Conservation (phyloP, 2,329 filamentous ascomycete genomes). For the Fusarium marasasianum region DNA sequence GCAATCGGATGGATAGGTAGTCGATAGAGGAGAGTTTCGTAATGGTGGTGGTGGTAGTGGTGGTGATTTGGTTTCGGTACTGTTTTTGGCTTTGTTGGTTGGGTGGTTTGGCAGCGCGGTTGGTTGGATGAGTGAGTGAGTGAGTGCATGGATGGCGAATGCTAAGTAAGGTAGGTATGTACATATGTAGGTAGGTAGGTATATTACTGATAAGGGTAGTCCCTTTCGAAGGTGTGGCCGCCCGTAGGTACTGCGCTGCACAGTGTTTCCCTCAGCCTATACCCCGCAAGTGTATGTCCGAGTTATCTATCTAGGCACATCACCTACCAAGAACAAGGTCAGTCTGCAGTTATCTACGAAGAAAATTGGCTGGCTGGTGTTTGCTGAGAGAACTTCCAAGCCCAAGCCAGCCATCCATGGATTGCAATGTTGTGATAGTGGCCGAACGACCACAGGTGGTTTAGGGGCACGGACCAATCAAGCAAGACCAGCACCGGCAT, state of each 20-base stretch:
- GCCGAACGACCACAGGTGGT: constrained; percentile 29
- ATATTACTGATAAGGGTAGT: constrained; percentile 36
- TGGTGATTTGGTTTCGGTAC: constrained; percentile 34
- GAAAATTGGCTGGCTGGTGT: constrained; percentile 6
- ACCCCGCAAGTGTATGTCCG: constrained; percentile 1
- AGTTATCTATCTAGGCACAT: neutral
- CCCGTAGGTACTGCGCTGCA: neutral
- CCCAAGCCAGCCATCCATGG: neutral
- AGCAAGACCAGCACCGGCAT: constrained; percentile 5
- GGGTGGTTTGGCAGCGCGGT: constrained; percentile 1
- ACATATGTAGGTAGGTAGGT: constrained; percentile 3
- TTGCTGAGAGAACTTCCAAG: constrained; percentile 20
- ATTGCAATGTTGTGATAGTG: constrained; percentile 37
- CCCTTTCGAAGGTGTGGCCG: neutral
- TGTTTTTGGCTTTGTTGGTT: constrained; percentile 23
- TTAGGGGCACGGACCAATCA: constrained; percentile 29
- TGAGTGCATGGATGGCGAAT: constrained; percentile 32
- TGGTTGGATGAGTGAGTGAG: neutral
- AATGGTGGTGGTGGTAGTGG: constrained; percentile 27
- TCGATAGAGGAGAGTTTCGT: constrained; percentile 11
- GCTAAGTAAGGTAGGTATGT: neutral
- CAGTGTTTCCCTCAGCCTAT: constrained; percentile 5
- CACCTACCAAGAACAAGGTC: neutral
- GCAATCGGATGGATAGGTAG: constrained; percentile 20
- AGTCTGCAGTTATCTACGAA: constrained; percentile 12